Evolutionary conservation across 371 early-diverging fungal genomes (phyloP), one percentile per base, ranked within the genome.

Genomic region (Mortierella sp.): DNA sequence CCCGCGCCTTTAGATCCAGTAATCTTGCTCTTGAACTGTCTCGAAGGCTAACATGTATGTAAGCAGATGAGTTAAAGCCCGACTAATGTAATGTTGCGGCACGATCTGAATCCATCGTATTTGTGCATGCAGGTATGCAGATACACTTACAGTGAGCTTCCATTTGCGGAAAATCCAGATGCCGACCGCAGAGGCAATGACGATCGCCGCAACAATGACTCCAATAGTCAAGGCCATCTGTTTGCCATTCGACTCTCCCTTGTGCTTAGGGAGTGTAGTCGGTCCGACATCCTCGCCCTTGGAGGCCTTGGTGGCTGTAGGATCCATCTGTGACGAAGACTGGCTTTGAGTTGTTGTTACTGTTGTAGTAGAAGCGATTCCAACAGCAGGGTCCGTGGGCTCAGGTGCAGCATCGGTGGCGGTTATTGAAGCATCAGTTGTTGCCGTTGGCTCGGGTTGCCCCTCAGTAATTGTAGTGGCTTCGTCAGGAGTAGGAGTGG

Each of bases 111-210:
- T 24, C 19, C 21, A 38, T 42, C 34, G 28, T 38, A n/a, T 58
- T 44, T 65, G 10, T 70, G 73, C 19, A 38, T 70, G 44, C 48
- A 44, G 9, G 63, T 24, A 54, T 5, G 16, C 54, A 54, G 21
- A 54, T 21, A 54, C 7, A 52, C 80, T 57, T 83, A 88, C 88
- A 73, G 82, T 78, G 19, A 88, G 78, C 74, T 84, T 87, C 87
- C 87, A 87, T 71, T 87, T 88, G 77, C 89, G 84, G 70, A 88
- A 84, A 48, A 88, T 76, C 82, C 87, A 88, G 11, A 88, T 72
- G 26, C 89, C 84, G 58, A 88, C 78, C 21, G 60, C 77, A 7
- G 73, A 73, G 9, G 75, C 82, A 68, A 81, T 48, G 13, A 84
- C 44, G 38, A 84, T 21, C 3, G 79, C 82, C 6, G 70, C 89